A percentile compares a stretch with the other conserved stretches of the same genome.
Conservation (phyloP, 176 grass and related monocot genomes). For the Pharus latifolius region DNA sequence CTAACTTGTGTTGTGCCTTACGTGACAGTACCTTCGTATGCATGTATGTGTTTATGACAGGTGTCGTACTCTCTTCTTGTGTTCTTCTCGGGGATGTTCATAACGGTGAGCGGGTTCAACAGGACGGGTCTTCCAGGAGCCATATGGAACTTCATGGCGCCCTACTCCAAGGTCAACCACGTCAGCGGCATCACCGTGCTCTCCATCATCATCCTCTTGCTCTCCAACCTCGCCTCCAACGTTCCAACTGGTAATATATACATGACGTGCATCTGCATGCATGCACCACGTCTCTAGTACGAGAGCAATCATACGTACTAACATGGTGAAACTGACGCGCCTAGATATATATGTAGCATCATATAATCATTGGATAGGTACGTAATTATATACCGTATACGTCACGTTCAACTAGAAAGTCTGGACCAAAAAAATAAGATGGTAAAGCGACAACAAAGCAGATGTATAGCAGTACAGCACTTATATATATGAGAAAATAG, state of each 20-base stretch:
- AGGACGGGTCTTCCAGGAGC: conserved; percentile 47
- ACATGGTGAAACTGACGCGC: too few species aligned
- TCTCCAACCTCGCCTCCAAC: conserved; percentile 76
- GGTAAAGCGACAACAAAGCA: too few species aligned
- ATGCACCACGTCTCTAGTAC: neutral
- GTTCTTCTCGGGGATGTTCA: conserved; percentile 88
- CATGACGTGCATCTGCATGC: neutral
- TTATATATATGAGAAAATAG: too few species aligned
- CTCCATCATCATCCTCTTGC: conserved; percentile 46
- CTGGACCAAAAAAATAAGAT: too few species aligned
- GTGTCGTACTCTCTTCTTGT: conserved; percentile 61
- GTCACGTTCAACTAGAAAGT: too few species aligned
- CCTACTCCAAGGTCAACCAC: conserved; percentile 53
- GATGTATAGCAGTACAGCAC: too few species aligned
- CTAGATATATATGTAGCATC: too few species aligned
- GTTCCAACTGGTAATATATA: conserved; percentile 35
- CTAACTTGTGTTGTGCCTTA: too few species aligned
- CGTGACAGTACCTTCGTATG: too few species aligned
- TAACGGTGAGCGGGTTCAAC: conserved; percentile 62
- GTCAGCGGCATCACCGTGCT: conserved; percentile 49
- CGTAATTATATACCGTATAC: too few species aligned
- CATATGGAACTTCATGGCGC: conserved; percentile 71
- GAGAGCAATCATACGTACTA: too few species aligned
- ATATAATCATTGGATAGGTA: too few species aligned
- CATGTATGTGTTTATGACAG: neutral